Evolutionary conservation across 2,329 filamentous ascomycete genomes (phyloP), one percentile per base, ranked within the genome.

Genomic region (Teratosphaeria zuluensis): DNA sequence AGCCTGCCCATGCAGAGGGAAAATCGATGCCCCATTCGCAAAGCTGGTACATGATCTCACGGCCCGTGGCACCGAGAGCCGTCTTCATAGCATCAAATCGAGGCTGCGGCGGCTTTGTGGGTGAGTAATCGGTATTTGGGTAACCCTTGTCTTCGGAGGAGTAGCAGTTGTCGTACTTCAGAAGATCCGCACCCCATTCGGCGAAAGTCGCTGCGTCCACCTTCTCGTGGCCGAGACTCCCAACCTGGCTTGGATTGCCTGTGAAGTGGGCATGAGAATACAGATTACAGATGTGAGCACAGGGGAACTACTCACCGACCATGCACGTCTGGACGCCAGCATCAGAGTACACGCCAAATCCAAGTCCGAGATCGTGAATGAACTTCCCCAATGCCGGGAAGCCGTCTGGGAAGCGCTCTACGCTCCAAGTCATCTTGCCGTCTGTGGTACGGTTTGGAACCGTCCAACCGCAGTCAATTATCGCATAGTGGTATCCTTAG

Each of bases 381-480:
- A 28, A 35, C 0, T 80, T 66, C 1, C 68, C 70, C 46, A 81
- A 80, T 2, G 83, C 74, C 24, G 73, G 74, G 16, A 80, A 75
- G 0, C 78, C 79, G 0, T 78, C 78, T 0, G 81, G 81, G 32
- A 84, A 84, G 1, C 76, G 64, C 0, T 69, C 74, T 6, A 69
- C 62, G 57, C 83, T 80, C 76, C 79, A 84, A 12, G 78, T 76
- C 2, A 82, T 69, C 21, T 73, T 73, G 1, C 77, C 78, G 9
- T 81, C 69, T 0, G 70, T 66, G 42, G 79, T 61, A 56, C 74
- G 69, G 7, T 56, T 24, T 2, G 68, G 59, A 3, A 73, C 68
- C 4, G 71, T 76, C 84, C 83, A 86, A 0, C 84, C 83, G 57
- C 82, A 85, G 63, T 86, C 84, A 0, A 78, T 76, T 0, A 80